phyloP scores from a whole-genome alignment of 2,329 filamentous ascomycete species.

The Myotisia sp. region DNA sequence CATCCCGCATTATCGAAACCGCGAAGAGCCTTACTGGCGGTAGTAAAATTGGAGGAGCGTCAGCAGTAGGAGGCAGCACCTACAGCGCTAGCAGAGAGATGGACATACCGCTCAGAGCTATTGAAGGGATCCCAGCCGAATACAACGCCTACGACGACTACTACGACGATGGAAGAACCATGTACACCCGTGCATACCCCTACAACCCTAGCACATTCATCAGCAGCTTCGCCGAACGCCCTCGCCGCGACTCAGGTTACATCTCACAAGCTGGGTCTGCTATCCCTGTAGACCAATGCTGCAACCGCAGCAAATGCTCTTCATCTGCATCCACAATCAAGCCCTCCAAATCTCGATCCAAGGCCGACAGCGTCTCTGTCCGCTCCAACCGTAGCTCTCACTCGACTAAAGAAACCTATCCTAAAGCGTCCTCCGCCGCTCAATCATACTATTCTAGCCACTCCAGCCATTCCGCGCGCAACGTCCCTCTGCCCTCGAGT shows the following conservation, averaged over 20 bases:
- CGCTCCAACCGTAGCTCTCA: too few relatives aligned
- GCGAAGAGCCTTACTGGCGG: constrained; percentile 8
- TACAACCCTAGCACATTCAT: constrained; percentile 28
- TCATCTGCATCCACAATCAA: constrained; percentile 10
- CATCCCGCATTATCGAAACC: constrained; percentile 10
- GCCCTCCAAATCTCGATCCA: constrained; percentile 6
- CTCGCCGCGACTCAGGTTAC: constrained; percentile 16
- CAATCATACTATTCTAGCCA: constrained; percentile 3
- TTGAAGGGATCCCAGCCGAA: constrained; percentile 24
- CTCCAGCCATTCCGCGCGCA: constrained; percentile 17
- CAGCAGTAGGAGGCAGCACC: constrained; percentile 17
- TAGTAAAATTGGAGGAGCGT: background rate
- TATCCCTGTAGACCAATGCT: constrained; percentile 20
- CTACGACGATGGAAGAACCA: constrained; percentile 6
- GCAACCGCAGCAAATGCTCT: constrained; percentile 14
- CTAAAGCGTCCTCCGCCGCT: background rate
- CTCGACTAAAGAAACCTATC: too few relatives aligned
- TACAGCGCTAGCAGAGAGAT: constrained; percentile 20
- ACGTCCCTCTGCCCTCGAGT: constrained; percentile 24
- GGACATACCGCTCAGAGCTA: constrained; percentile 25
- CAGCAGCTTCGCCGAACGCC: constrained; percentile 25
- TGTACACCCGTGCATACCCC: constrained; percentile 11
- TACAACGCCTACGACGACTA: constrained; percentile 15
- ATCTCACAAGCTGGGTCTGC: constrained; percentile 9
- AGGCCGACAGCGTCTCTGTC: constrained; percentile 8